Conservation (phyloP, 2,329 filamentous ascomycete genomes). For the Pseudogymnoascus pannorum region DNA sequence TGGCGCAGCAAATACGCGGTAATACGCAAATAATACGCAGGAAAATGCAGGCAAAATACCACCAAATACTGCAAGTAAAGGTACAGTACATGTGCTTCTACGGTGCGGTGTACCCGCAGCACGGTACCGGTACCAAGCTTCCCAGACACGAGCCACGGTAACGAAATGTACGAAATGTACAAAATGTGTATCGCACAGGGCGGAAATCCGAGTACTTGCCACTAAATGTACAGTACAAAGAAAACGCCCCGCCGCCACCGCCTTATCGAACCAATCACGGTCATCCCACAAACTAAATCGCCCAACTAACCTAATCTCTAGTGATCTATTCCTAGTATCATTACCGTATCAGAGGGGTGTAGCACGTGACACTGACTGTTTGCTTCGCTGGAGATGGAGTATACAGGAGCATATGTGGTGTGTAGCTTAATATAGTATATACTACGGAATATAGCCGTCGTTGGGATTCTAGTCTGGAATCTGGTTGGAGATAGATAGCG, state of each 20-base stretch:
- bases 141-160: neutral
- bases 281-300: constrained; percentile 1
- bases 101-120: neutral
- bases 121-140: neutral
- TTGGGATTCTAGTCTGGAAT: too few species aligned
- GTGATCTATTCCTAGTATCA: neutral
- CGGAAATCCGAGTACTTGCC: neutral
- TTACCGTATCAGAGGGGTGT: neutral
- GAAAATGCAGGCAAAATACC: too few species aligned
- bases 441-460: too few species aligned
- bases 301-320: constrained; percentile 5
- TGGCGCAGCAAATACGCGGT: neutral
- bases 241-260: constrained; percentile 3
- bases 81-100: neutral
- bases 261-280: neutral
- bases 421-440: constrained; percentile 2
- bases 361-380: neutral
- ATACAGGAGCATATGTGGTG: too few species aligned
- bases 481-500: too few species aligned
- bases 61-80: too few species aligned
- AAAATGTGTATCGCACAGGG: neutral
- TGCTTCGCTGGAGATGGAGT: neutral
- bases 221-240: neutral
- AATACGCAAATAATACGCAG: too few species aligned
- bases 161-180: neutral